A percentile compares a stretch with the other conserved stretches of the same genome.
Conservation (phyloP, 2,329 filamentous ascomycete species). For the Hymenoscyphus occultus region DNA sequence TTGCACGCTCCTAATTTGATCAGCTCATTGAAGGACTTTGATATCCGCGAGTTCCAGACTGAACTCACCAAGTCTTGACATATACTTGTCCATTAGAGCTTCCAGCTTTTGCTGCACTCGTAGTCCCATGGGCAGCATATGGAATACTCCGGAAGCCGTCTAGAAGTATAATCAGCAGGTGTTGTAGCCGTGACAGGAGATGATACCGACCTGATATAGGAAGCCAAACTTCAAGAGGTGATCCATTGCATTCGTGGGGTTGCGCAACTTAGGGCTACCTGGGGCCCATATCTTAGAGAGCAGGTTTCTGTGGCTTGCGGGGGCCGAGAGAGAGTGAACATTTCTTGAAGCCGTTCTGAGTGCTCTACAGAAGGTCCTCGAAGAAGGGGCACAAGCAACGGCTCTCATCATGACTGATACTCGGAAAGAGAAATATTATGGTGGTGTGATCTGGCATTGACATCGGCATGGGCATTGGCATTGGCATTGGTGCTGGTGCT, state of each 20-base stretch:
- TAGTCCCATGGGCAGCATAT: conserved; percentile 82
- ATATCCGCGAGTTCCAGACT: conserved; percentile 3
- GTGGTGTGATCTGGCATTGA: no score
- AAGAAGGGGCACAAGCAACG: neutral
- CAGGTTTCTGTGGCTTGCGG: neutral
- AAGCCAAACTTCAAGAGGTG: conserved; percentile 66
- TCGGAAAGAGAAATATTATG: no score
- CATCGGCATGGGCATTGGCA: no score
- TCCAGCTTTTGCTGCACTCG: conserved; percentile 89
- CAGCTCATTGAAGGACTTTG: conserved; percentile 1
- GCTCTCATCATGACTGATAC: neutral
- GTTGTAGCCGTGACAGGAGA: neutral
- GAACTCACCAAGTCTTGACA: conserved; percentile 67
- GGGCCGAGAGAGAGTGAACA: neutral
- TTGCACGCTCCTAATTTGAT: conserved; percentile 65
- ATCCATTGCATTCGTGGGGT: no score
- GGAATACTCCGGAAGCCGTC: conserved; percentile 88
- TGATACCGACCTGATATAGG: conserved; percentile 61
- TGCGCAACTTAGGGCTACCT: no score
- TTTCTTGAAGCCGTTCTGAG: neutral
- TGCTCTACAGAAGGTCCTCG: no score
- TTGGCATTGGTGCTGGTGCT: no score
- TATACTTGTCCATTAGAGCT: conserved; percentile 80
- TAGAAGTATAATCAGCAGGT: conserved; percentile 35
- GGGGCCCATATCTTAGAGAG: neutral